A percentile compares a stretch with the other conserved stretches of the same genome.
Conservation (phyloP, 1,284 basidiomycete species). For the Moesziomyces sp. region DNA sequence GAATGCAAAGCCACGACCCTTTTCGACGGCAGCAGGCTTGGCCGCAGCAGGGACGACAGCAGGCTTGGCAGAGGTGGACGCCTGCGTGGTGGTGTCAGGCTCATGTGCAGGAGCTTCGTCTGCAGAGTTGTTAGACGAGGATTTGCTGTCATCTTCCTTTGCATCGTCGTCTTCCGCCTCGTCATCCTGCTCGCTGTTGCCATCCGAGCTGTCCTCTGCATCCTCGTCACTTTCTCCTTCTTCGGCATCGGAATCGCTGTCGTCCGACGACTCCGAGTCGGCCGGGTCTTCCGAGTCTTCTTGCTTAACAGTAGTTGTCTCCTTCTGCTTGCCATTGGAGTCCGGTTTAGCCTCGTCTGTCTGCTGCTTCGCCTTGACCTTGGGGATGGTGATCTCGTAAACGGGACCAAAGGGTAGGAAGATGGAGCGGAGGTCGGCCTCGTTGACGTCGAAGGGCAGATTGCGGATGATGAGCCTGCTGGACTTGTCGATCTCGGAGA, state of each 20-base stretch:
- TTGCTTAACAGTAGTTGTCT: conserved; percentile 5
- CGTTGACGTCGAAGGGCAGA: conserved; percentile 76
- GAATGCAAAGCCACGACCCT: conserved; percentile 89
- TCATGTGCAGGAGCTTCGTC: conserved; percentile 79
- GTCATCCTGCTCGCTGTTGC: conserved; percentile 69
- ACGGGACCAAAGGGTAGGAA: conserved; percentile 92
- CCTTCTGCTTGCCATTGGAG: conserved; percentile 30
- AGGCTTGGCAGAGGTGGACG: conserved; percentile 8
- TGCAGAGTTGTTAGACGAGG: conserved; percentile 2
- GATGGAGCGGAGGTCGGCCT: conserved; percentile 84
- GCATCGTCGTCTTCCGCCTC: conserved; percentile 63
- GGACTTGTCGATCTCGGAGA: conserved; percentile 43
- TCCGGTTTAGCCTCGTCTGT: conserved; percentile 29
- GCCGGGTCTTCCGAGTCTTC: conserved; percentile 16
- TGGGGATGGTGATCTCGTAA: conserved; percentile 83
- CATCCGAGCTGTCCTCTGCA: conserved; percentile 69
- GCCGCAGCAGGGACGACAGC: conserved; percentile 75
- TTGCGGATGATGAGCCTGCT: conserved; percentile 92
- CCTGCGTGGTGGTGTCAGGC: conserved; percentile 25
- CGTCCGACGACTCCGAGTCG: conserved; percentile 25
- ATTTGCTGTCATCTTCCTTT: conserved; percentile 47
- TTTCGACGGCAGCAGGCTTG: conserved; percentile 70
- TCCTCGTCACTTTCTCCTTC: conserved; percentile 20
- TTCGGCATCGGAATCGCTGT: conserved; percentile 13
- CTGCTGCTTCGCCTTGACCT: conserved; percentile 54